Evolutionary conservation across 1,284 basidiomycete species (phyloP).

Genomic region (Singerocomus rubriflavus): DNA sequence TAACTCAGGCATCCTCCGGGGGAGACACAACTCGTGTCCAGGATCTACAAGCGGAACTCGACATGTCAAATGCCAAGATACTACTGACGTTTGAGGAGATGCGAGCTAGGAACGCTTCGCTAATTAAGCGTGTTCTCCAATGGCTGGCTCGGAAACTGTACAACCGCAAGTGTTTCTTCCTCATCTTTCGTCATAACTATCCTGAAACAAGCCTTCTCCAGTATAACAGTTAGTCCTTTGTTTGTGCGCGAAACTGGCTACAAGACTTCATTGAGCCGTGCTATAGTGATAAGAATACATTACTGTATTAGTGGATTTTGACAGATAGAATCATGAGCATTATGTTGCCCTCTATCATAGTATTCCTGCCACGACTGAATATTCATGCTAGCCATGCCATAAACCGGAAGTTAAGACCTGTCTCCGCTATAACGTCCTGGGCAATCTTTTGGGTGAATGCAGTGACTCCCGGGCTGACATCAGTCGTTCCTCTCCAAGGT

Average conservation of each 20-base stretch:
- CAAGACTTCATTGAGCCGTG: neutral
- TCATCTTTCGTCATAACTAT: neutral
- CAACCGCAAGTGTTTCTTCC: neutral
- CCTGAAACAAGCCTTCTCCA: neutral
- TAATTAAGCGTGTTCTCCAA: slow-evolving; percentile 2
- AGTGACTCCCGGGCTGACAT: too few relatives aligned
- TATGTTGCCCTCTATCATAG: neutral
- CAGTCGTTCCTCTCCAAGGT: too few relatives aligned
- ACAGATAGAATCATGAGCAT: too few relatives aligned
- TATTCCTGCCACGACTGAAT: too few relatives aligned
- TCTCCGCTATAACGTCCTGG: too few relatives aligned
- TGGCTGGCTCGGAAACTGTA: neutral
- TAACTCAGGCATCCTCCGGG: neutral
- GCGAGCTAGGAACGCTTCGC: slow-evolving; percentile 1
- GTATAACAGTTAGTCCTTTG: neutral
- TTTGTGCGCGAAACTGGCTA: neutral
- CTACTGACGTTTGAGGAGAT: neutral
- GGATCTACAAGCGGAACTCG: slow-evolving; percentile 1
- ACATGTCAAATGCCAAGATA: neutral
- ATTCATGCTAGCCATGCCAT: too few relatives aligned
- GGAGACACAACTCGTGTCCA: neutral
- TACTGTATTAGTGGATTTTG: neutral
- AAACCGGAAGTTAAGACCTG: too few relatives aligned
- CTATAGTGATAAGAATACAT: neutral
- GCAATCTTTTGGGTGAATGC: too few relatives aligned